These are phyloP conservation scores for Claviceps pazoutovae DNA, from an alignment of 2,329 filamentous ascomycete genomes.

Conservation along the genomic window DNA sequence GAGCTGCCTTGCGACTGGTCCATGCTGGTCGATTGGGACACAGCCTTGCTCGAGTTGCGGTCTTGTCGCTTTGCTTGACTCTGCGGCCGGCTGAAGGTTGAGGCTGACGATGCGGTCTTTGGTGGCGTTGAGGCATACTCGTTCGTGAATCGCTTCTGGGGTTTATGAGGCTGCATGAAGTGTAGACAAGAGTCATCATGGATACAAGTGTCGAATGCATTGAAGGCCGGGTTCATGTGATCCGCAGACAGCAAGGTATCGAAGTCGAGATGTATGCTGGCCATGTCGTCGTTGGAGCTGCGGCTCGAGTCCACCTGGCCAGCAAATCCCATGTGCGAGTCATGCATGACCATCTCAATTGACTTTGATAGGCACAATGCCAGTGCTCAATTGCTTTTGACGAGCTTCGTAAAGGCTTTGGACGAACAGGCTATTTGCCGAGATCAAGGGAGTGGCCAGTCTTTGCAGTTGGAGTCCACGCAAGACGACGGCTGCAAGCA, in stretches of 20 bases:
- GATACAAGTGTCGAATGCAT: conserved; percentile 14
- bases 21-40: conserved; percentile 1
- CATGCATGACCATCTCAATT: conserved; percentile 11
- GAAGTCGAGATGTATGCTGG: conserved; percentile 13
- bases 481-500: neutral
- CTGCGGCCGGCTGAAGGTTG: neutral
- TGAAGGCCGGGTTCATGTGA: conserved; percentile 15
- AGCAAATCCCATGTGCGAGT: conserved; percentile 10
- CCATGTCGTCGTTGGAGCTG: conserved; percentile 17
- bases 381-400: neutral
- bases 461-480: neutral
- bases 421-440: neutral
- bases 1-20: conserved; percentile 6
- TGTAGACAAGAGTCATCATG: conserved; percentile 21
- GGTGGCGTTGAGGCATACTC: conserved; percentile 6
- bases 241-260: conserved; percentile 12
- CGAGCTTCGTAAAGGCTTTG: neutral
- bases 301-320: conserved; percentile 8
- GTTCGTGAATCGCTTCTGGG: conserved; percentile 5
- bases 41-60: neutral
- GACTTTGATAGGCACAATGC: neutral
- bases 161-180: conserved; percentile 7
- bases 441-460: neutral
- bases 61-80: neutral
- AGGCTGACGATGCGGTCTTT: neutral